Evolutionary conservation across 176 grass and related monocot genomes (phyloP), one percentile per base, ranked within the genome.

Genomic region (Carex myosuroides): DNA sequence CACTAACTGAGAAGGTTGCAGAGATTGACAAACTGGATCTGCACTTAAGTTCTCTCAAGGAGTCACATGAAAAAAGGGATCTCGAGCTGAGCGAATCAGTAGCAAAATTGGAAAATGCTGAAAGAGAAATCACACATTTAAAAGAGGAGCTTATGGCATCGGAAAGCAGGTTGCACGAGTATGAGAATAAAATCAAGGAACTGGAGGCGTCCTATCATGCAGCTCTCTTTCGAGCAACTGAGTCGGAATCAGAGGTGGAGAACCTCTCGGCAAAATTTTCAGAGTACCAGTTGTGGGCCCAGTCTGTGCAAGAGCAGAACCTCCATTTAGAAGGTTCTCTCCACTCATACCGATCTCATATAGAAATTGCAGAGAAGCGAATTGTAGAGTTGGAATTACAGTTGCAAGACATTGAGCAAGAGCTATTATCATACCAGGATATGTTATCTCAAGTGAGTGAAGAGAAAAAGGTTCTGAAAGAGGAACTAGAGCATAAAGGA

Each of bases 401-500:
- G 37, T 24, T 87, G 80, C 88, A 84, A 64, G 89, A 95, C 61
- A 78, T 99, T 72, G 93, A 95, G 81, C 82, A 93, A 87, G 89
- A 95, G 75, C 57, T 94, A 83, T 89, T 93, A 84, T 79, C 89
- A 70, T 90, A 88, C 93, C 90, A 90, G 81, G 82, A 86, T 74
- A 90, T 86, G 71, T 86, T 95, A 61, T 83, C 79, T 79, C 84
- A 84, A 86, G 70, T 85, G 69, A 88, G 81, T 86, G 85, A 90
- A 88, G 89, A 99, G 84, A 93, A 87, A 70, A 92, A 92, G 21
- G 87, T 90, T 6, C 85, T 86, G 58, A 90, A 99, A 92, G 89
- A 95, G 68, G 81, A 94, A 71, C 82, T 98, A 81, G 92, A 93
- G 87, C 89, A 94, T 90, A 89, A 86, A 60, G 82, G 71, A 41